Evolutionary conservation across 2,329 filamentous ascomycete genomes (phyloP), one percentile per base, ranked within the genome.

Genomic region (Penicillium sp.): DNA sequence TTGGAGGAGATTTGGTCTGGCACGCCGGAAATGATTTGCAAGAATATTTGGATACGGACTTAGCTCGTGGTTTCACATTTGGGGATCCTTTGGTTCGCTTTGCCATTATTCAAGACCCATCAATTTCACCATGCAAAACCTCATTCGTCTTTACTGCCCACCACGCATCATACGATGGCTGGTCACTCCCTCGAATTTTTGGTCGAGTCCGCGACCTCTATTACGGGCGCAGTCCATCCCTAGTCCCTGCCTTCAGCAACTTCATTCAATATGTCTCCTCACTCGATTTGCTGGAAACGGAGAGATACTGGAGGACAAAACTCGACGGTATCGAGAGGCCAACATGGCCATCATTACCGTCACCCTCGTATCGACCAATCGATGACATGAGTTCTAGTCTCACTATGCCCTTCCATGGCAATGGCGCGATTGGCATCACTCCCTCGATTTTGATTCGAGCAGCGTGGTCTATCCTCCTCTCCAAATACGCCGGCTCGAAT

Each of bases 101-200:
- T 36, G 41, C 44, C 19, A 29, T 42, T 9, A 14, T 14, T 13
- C 10, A 14, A 13, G 32, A 34, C 2, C 11, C 9, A 2, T 30
- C 18, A 26, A 3, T 5, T 7, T 14, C 7, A 18, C 18, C 39
- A 19, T 38, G 13, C 7, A n/a, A 34, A 11, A n/a, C 53, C 10
- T 64, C 73, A 45, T 66, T 78, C 18, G 64, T 75, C 9, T 71
- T 72, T 54, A 76, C 74, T 0, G 69, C 74, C 53, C 76, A 78
- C 54, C 75, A 78, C 51, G 73, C 72, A 6, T 59, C 77, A 2
- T 78, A 78, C 51, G 76, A 78, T 59, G 75, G 74, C 4, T 69
- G 66, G 66, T 64, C 61, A 14, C 51, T 61, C 34, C 59, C 63
- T 26, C 47, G 58, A 2, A 39, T 54, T 4, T 11, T 54, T 4